Conservation (phyloP, 306 rosid genomes). For the Sindora glabra region DNA sequence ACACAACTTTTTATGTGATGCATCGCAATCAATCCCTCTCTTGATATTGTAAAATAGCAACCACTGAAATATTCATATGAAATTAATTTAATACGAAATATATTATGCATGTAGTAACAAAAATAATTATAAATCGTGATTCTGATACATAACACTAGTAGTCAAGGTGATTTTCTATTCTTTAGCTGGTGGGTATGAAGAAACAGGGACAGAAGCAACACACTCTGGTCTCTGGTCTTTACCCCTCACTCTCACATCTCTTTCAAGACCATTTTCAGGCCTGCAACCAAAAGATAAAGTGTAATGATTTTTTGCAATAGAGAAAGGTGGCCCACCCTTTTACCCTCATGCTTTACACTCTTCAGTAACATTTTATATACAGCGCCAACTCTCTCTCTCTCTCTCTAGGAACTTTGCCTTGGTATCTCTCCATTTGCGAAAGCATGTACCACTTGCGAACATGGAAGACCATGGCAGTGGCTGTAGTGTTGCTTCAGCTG, state of each 20-base stretch:
- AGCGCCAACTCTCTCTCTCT: background rate
- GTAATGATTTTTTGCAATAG: conserved; percentile 41
- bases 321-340: conserved; percentile 19
- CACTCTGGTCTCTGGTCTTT: conserved; percentile 30
- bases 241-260: conserved; percentile 44
- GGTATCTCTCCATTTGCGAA: conserved; percentile 10
- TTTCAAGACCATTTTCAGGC: conserved; percentile 50
- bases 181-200: background rate
- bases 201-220: conserved; percentile 17
- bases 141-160: no score
- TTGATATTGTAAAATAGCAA: no score
- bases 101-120: no score
- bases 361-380: conserved; percentile 17
- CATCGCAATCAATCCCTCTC: no score
- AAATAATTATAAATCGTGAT: no score
- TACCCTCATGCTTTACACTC: conserved; percentile 1
- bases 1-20: no score
- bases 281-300: conserved; percentile 42
- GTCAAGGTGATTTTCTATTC: no score
- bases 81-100: no score
- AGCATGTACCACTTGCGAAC: conserved; percentile 19
- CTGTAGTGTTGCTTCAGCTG: conserved; percentile 23
- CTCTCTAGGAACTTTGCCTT: background rate
- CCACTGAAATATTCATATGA: no score
- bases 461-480: conserved; percentile 23